Base-by-base conservation (phyloP, 2,329 filamentous ascomycete genomes). In the Arthrobotrys conoides region DNA sequence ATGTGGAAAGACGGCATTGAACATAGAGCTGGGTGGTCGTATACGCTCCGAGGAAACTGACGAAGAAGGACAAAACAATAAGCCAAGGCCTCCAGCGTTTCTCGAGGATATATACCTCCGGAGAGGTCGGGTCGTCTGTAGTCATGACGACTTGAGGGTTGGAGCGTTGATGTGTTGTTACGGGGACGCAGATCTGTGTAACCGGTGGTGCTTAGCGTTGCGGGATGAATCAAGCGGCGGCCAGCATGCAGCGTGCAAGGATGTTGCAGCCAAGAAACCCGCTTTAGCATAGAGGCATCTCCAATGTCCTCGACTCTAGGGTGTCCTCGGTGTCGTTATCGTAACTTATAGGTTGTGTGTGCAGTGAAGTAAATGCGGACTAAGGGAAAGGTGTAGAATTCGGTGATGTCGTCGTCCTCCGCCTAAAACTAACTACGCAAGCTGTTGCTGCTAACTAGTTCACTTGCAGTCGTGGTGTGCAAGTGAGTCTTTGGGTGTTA, bases 1-100 rank as follows among this genome's bases (percentile, higher is more conserved):
- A 57, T 38, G 76, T 73, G 24, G 76, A 79, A 20, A 70, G 76
- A 46, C 76, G 69, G 51, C 70, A 79, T 66, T 79, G 76, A 16
- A 75, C 64, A 46, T 79, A 75, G 5, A 79, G 70, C 41, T 79
- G 76, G 18, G 76, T 79, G 9, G 76, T 79, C 27, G 76, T 79
- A 46, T 79, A 79, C 5, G 76, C 66, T 24, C 76, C 76, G n/a
- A 79, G 70, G 57, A 79, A 79, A 59, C 64, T 66, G 33, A 79
- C 71, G 33, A 79, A 71, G 76, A 79, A 79, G 27, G 76, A 75
- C 9, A 79, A 59, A 36, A 79, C 33, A 41, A 79, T 73, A 27
- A 79, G 59, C 70, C 76, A 73, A 10, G 76, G 76, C 57, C 76
- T 70, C 75, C 75, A 78, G 36, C 68, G 68, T 27, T 78, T 78